These are phyloP conservation scores for Chenopodium suecicum DNA, from an alignment of 148 eudicot species.

Conservation along the genomic window DNA sequence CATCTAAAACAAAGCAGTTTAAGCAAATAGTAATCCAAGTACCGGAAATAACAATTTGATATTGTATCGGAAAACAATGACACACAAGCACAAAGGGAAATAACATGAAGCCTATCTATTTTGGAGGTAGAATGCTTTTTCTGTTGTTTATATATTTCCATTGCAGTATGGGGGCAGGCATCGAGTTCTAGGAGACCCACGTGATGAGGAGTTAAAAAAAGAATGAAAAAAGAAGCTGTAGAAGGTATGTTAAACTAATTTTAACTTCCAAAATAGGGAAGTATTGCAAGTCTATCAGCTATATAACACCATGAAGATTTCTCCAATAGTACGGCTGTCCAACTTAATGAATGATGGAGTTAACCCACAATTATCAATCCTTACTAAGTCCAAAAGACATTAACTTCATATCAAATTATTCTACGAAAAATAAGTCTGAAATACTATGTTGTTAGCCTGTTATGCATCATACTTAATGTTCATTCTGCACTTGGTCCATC, in stretches of 20 bases:
- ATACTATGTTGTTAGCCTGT: neutral
- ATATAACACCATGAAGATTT: neutral
- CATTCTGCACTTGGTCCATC: neutral
- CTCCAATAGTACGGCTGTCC: neutral
- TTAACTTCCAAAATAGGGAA: no score
- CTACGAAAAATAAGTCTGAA: neutral
- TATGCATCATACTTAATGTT: neutral
- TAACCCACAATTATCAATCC: neutral
- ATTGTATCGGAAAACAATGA: neutral
- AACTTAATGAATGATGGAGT: neutral
- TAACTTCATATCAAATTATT: neutral
- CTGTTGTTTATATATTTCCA: no score
- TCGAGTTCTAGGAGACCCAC: no score
- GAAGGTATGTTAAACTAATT: no score
- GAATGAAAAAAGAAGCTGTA: no score
- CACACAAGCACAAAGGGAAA: constrained; percentile 2
- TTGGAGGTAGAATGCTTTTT: neutral
- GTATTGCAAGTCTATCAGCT: no score
- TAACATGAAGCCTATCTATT: neutral
- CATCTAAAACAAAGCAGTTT: neutral
- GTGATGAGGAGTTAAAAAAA: no score
- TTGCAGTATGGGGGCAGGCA: no score
- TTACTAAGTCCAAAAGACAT: neutral
- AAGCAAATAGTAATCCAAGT: neutral
- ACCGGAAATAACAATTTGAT: neutral